Base-by-base conservation (phyloP, 352 stramenopile genomes). In the Phytophthora pluvialis region DNA sequence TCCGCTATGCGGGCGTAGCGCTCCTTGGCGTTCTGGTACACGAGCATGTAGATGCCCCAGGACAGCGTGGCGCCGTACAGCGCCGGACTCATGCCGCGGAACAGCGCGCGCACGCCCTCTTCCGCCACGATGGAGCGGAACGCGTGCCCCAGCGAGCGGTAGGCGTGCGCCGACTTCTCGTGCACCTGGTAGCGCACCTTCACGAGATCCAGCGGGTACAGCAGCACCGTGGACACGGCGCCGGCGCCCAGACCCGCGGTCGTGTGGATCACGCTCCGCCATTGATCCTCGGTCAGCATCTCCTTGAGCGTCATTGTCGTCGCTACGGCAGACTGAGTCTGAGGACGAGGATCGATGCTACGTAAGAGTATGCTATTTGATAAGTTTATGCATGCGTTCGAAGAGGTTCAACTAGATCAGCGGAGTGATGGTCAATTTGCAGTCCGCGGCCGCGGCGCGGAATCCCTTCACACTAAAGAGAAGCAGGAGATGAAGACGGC, bases 31-130 rank as follows among this genome's bases (percentile, higher is more conserved):
- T 91, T 89, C 81, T 99, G 97, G 73, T 99, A 99, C 48, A 99
- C 86, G 60, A 97, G 97, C 84, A 99, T 99, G 74, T 99, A 99
- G 38, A 98, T 84, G 11, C 98, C 98, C 98, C 98, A 99, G 15
- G 92, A 98, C 18, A 98, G 73, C 13, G 95, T 92, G 28, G 94
- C 98, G 18, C 96, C 98, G 32, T 99, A 93, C 18, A 99, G 67
- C n/a, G 97, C 97, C 11, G 97, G 97, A 18, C 83, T 92, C 75
- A 99, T 89, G 47, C 98, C 98, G 33, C 90, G 83, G 69, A 99
- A 99, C 16, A 99, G 77, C 39, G 89, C 88, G 10, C 77, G 51
- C 38, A 97, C 67, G 43, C 95, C 91, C 65, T 98, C 91, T 60
- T 98, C 72, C n/a, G 73, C 71, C 36, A 93, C 73, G 38, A 95